Evolutionary conservation across 345 rosid species (phyloP).

Genomic region (Corchorus olitorius): DNA sequence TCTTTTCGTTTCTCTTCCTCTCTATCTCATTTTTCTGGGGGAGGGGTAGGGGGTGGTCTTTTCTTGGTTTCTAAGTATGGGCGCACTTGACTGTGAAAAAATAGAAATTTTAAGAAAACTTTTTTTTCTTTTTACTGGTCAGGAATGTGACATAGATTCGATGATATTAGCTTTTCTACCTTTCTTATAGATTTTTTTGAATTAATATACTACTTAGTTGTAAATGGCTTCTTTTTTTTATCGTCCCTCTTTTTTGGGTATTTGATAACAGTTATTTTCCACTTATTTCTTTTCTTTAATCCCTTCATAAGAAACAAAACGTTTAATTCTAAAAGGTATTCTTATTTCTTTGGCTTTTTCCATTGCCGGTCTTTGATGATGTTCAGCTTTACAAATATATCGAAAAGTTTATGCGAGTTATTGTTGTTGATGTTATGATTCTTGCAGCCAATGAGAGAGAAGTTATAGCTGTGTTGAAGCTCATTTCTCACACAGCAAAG

Average conservation of each 20-base stretch:
- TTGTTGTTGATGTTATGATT: conserved; percentile 21
- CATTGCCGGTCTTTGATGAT: too few species aligned
- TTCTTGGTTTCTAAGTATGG: neutral
- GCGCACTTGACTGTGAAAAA: neutral
- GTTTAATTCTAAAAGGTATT: too few species aligned
- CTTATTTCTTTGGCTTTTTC: too few species aligned
- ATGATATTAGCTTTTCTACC: neutral
- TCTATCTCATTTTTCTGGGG: too few species aligned
- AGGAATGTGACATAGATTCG: neutral
- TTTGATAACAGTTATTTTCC: neutral
- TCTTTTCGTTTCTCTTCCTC: neutral
- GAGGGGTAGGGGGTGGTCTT: neutral
- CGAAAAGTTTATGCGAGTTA: neutral
- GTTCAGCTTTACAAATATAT: too few species aligned
- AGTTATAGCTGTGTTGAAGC: conserved; percentile 80
- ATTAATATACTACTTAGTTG: neutral
- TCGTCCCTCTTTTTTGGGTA: neutral
- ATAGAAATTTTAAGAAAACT: neutral
- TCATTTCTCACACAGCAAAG: conserved; percentile 73
- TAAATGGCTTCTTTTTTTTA: neutral
- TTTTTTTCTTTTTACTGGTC: neutral
- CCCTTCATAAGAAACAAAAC: too few species aligned
- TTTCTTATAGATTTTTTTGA: neutral
- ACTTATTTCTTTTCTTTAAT: too few species aligned
- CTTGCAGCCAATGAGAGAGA: conserved; percentile 77